Base-by-base conservation (phyloP, 2,329 filamentous ascomycete species). In the Pseudocercospora eumusae region DNA sequence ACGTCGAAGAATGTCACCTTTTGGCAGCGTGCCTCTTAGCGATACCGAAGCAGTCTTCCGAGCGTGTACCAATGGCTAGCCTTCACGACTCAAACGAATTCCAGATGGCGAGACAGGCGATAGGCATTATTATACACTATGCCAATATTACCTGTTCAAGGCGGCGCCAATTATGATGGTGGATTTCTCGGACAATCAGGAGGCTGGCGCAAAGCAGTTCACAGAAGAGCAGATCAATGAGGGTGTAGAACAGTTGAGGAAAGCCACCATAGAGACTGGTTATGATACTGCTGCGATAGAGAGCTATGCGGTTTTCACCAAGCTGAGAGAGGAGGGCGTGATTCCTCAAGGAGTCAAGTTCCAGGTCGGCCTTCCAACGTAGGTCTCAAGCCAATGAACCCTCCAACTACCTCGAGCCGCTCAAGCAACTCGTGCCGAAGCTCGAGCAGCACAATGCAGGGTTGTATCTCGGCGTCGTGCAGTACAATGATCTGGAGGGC, bases 61-160 rank as follows among this genome's bases (percentile, higher is more conserved):
- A 1, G 67, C 59, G 9, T 66, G 73, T 33, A 54, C 59, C 18
- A 57, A 64, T 6, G 64, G 65, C 8, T 69, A 78, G 1, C 71
- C 75, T 3, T 59, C 66, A 20, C 76, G 74, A 21, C 67, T 79
- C 10, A 68, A 65, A 21, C 71, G 72, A 18, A 70, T 80, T 1
- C 77, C 78, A 4, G 78, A 80, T 64, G 78, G 78, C 44, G 78
- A 80, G 64, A 75, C 75, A 8, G 75, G 70, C n/a, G 47, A 69
- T 40, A 70, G 77, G 25, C 42, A 69, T n/a, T 70, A 67, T 52
- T 78, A 73, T 57, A 70, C 74, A n/a, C 36, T 56, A 31, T 79
- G 69, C 66, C 77, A 77, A 45, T 60, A 59, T 36, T 52, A 52
- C 31, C 33, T 63, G 10, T 59, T 63, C 44, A 63, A 63, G 28